phyloP scores from a whole-genome alignment of 208 protist species.

The Crithidia brevicula region DNA sequence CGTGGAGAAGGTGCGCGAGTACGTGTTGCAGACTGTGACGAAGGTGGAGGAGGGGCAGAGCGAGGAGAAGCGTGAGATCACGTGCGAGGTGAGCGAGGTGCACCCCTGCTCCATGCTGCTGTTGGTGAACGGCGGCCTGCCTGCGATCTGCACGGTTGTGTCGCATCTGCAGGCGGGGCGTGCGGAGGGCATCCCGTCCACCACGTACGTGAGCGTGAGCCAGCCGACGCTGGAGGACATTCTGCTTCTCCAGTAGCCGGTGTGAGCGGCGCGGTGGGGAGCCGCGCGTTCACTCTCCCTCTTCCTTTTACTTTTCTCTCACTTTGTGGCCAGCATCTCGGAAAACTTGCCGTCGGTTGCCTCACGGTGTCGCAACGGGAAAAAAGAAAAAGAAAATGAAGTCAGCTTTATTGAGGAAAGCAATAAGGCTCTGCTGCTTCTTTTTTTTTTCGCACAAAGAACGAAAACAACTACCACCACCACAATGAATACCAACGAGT shows the following conservation, averaged over 20 bases:
- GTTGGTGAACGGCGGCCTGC: slow-evolving; percentile 40
- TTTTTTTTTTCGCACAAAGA: slow-evolving; percentile 5
- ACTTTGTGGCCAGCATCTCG: neutral
- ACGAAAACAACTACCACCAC: neutral
- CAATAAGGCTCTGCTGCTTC: neutral
- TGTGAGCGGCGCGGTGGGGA: neutral
- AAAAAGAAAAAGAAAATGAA: too few species aligned
- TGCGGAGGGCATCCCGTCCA: slow-evolving; percentile 42
- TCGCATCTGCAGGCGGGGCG: slow-evolving; percentile 51
- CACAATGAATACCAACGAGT: too few species aligned
- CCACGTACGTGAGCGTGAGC: slow-evolving; percentile 64
- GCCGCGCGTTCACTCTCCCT: neutral
- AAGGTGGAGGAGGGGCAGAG: neutral
- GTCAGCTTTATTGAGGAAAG: neutral
- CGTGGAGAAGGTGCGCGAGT: slow-evolving; percentile 29
- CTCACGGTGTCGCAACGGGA: too few species aligned
- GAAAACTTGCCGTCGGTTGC: too few species aligned
- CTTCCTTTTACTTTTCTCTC: neutral
- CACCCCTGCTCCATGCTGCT: slow-evolving; percentile 54
- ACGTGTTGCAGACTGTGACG: slow-evolving; percentile 31
- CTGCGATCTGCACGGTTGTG: slow-evolving; percentile 42
- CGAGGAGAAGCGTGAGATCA: slow-evolving; percentile 1
- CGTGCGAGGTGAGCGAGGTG: slow-evolving; percentile 51
- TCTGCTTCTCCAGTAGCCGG: slow-evolving; percentile 40
- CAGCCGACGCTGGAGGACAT: slow-evolving; percentile 79